phyloP scores from a whole-genome alignment of 1,284 basidiomycete species.

The Ganoderma meredithae region DNA sequence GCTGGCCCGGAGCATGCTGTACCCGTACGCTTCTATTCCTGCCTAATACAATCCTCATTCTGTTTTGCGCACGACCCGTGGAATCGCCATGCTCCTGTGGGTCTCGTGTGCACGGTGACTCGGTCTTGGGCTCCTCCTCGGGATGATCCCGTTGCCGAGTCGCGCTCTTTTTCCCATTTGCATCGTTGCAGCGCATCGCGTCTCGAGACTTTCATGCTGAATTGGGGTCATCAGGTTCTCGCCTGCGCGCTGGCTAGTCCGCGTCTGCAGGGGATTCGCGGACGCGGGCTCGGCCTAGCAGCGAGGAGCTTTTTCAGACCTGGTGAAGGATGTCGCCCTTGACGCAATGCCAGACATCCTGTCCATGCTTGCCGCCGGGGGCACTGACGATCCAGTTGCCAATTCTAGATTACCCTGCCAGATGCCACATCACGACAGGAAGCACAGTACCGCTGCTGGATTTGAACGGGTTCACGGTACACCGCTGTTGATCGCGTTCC shows the following conservation, averaged over 20 bases:
- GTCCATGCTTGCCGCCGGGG: neutral
- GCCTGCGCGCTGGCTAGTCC: neutral
- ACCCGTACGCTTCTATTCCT: conserved; percentile 12
- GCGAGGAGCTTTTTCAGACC: neutral
- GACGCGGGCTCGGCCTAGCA: neutral
- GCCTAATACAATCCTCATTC: conserved; percentile 12
- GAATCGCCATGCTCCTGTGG: neutral
- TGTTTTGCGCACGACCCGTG: neutral
- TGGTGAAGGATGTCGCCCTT: neutral
- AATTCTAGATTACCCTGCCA: neutral
- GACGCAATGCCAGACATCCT: neutral
- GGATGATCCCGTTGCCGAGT: neutral
- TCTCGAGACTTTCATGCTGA: neutral
- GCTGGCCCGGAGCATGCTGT: conserved; percentile 4
- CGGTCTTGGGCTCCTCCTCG: too few species aligned
- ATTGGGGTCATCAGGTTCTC: neutral
- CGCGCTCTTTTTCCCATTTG: neutral
- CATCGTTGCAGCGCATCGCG: neutral
- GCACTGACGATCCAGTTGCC: neutral
- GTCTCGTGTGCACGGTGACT: neutral
- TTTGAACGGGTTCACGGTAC: neutral
- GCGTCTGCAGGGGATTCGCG: neutral
- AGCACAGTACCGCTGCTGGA: neutral
- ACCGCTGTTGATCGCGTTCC: conserved; percentile 1
- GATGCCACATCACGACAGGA: neutral